Evolutionary conservation across 1,284 basidiomycete species (phyloP).

Genomic region (Pterulicium gracile): DNA sequence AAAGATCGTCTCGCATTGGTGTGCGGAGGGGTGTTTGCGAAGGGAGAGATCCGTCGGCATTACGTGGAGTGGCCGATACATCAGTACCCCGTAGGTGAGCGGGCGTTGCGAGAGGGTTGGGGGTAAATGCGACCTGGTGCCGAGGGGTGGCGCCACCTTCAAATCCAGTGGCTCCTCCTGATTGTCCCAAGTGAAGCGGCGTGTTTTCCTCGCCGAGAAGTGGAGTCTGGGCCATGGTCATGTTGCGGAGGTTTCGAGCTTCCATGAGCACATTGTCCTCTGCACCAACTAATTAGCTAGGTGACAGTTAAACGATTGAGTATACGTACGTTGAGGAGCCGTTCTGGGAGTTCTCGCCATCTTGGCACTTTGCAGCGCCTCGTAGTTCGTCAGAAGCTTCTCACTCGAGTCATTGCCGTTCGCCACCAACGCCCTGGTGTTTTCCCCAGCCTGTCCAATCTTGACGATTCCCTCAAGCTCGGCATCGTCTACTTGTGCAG

Average conservation of each 20-base stretch:
- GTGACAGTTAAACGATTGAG: conserved; percentile 4
- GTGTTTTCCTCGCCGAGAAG: conserved; percentile 96
- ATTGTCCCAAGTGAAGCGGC: conserved; percentile 64
- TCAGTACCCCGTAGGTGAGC: conserved; percentile 36
- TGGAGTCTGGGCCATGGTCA: conserved; percentile 89
- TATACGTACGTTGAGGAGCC: conserved; percentile 74
- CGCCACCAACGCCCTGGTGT: conserved; percentile 73
- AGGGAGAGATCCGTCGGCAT: conserved; percentile 31
- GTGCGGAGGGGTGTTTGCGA: conserved; percentile 76
- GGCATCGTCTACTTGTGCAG: conserved; percentile 89
- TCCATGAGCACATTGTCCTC: conserved; percentile 93
- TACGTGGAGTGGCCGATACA: conserved; percentile 55
- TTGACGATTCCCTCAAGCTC: conserved; percentile 99
- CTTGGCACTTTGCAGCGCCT: conserved; percentile 76
- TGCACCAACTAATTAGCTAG: conserved; percentile 20
- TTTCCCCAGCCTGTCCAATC: conserved; percentile 90
- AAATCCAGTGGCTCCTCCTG: conserved; percentile 80
- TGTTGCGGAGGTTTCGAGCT: conserved; percentile 89
- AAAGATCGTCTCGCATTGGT: conserved; percentile 84
- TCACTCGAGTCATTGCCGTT: conserved; percentile 80
- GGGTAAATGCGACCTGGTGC: conserved; percentile 83
- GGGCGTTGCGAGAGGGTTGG: conserved; percentile 91
- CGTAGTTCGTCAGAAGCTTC: conserved; percentile 85
- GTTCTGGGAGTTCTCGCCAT: conserved; percentile 91
- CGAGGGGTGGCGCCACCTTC: conserved; percentile 78